phyloP scores from a whole-genome alignment of 129 eudicot species.

The Dittrichia graveolens region DNA sequence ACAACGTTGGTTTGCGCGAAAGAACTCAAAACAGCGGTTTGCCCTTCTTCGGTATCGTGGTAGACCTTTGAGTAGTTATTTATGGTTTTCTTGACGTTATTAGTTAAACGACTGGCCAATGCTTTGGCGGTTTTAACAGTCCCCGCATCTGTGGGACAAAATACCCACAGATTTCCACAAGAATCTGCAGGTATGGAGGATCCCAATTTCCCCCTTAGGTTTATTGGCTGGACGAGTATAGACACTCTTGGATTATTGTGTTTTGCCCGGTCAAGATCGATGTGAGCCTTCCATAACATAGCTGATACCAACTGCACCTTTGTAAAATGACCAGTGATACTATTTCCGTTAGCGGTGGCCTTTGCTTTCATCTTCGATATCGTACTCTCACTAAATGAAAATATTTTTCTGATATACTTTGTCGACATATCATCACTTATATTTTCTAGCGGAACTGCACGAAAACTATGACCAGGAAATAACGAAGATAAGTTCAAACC shows the following conservation, averaged over 20 bases:
- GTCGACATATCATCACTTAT: not conserved
- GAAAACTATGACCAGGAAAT: not conserved
- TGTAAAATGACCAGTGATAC: not conserved
- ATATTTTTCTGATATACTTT: not conserved
- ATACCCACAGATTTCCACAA: not conserved
- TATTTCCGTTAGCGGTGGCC: not conserved
- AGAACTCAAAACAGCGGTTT: not conserved
- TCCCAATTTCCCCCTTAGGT: not conserved
- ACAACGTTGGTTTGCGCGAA: not conserved
- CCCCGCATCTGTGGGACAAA: not conserved
- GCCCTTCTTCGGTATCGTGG: not conserved
- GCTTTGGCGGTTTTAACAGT: not conserved
- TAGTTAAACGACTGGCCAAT: not conserved
- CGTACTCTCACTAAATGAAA: not conserved
- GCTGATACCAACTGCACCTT: conserved; percentile 1
- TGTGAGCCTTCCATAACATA: not conserved
- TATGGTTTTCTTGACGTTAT: not conserved
- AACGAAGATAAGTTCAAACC: not conserved
- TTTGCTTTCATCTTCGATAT: not conserved
- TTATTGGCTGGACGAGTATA: not conserved
- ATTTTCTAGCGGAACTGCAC: not conserved
- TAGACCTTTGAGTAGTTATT: not conserved
- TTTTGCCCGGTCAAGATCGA: not conserved
- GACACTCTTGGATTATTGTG: not conserved
- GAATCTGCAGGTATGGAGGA: not conserved